Conservation (phyloP, 2,329 filamentous ascomycete genomes). For the Neofusicoccum sp. region DNA sequence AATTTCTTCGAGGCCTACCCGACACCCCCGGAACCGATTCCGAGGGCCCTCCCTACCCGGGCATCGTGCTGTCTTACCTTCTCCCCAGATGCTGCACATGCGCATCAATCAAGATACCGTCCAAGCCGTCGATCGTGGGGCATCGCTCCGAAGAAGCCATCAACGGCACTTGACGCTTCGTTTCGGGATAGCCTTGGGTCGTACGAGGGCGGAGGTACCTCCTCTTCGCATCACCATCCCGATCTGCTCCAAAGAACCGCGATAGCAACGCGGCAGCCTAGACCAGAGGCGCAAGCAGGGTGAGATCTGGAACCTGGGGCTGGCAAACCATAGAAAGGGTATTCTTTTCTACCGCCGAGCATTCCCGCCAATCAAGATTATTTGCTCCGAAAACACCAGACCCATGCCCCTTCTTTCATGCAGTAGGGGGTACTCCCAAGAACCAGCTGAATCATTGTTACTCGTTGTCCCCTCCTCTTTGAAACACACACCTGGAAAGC, state of each 20-base stretch:
- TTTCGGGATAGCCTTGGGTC: neutral
- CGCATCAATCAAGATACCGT: neutral
- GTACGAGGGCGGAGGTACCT: neutral
- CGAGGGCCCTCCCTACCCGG: neutral
- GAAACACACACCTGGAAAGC: neutral
- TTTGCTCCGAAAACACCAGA: neutral
- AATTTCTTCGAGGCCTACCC: neutral
- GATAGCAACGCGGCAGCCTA: neutral
- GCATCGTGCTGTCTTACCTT: neutral
- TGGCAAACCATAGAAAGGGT: conserved; percentile 1
- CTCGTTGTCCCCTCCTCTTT: neutral
- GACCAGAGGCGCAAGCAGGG: neutral
- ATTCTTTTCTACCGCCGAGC: conserved; percentile 5
- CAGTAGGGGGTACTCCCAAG: neutral
- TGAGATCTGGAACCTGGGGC: neutral
- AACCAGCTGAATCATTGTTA: neutral
- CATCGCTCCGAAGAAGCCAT: neutral
- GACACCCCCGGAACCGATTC: neutral
- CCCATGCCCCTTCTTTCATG: neutral
- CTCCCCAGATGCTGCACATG: neutral
- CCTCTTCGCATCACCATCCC: neutral
- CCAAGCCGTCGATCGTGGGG: neutral
- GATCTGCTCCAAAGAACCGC: neutral
- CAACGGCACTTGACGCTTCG: neutral
- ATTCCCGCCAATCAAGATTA: neutral